Conservation (phyloP, 169 alveolate genomes). For the Plasmodium billcollinsi region DNA sequence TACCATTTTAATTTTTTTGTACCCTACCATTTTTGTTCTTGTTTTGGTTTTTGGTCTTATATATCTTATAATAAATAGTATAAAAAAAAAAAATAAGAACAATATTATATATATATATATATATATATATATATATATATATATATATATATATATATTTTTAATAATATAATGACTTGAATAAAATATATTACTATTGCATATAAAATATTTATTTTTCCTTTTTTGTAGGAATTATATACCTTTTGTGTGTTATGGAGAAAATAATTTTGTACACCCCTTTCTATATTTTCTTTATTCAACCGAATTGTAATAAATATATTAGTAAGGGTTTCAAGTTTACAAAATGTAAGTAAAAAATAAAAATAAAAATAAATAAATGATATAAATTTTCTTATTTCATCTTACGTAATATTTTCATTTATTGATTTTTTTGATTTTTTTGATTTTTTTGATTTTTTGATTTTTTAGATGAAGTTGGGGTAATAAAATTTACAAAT, state of each 20-base stretch:
- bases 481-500: conserved; percentile 10
- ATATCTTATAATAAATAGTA: conserved; percentile 31
- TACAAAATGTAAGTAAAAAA: conserved; percentile 19
- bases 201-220: neutral
- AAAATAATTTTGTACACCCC: conserved; percentile 40
- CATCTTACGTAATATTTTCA: neutral
- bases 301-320: conserved; percentile 15
- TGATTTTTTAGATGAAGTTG: conserved; percentile 9
- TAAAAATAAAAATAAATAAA: neutral
- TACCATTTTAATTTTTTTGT: conserved; percentile 46
- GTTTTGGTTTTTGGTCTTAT: conserved; percentile 42
- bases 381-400: neutral
- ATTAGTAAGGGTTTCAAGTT: conserved; percentile 58
- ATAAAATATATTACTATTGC: too few relatives aligned
- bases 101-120: neutral
- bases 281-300: conserved; percentile 40
- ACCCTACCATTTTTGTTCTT: conserved; percentile 49
- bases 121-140: neutral
- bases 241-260: conserved; percentile 12
- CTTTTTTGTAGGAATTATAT: conserved; percentile 32
- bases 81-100: neutral
- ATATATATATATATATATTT: neutral
- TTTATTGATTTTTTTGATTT: conserved; percentile 3
- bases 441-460: conserved; percentile 6
- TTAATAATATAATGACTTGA: neutral